These are phyloP conservation scores for Trichoderma sp. DNA, from an alignment of 2,329 filamentous ascomycete species.

Conservation along the genomic window DNA sequence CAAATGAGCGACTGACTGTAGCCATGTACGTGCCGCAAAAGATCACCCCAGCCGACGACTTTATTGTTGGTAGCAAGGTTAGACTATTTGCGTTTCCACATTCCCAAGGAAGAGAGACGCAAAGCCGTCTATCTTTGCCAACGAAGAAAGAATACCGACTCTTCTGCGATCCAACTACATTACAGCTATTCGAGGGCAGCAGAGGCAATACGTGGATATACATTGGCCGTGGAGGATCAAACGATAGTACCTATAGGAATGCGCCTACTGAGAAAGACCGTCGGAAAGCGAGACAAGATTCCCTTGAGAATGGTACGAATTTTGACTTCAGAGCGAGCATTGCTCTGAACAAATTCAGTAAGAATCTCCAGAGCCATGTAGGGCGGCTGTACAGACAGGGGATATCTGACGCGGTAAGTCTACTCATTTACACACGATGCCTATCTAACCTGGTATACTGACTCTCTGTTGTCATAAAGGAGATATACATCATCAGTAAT, in stretches of 20 bases:
- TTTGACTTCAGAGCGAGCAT: conserved; percentile 34
- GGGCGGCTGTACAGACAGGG: conserved; percentile 41
- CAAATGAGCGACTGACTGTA: conserved; percentile 40
- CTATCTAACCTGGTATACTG: conserved; percentile 20
- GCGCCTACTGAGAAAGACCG: conserved; percentile 16
- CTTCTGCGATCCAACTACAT: conserved; percentile 39
- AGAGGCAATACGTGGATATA: conserved; percentile 43
- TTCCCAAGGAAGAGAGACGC: conserved; percentile 38
- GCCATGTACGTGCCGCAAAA: conserved; percentile 44
- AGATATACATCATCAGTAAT: conserved; percentile 48
- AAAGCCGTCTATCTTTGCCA: conserved; percentile 38
- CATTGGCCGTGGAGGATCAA: conserved; percentile 34
- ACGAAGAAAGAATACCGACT: conserved; percentile 43
- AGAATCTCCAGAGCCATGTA: conserved; percentile 40
- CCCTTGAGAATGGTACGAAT: conserved; percentile 5
- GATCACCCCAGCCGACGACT: conserved; percentile 38
- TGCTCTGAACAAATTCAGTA: conserved; percentile 43
- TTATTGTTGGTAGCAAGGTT: conserved; percentile 38
- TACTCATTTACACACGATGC: too few relatives aligned
- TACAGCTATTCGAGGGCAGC: conserved; percentile 43
- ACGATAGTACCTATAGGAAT: conserved; percentile 38
- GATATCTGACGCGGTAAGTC: conserved; percentile 42
- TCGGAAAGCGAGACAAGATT: conserved; percentile 9
- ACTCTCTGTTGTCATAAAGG: conserved; percentile 31
- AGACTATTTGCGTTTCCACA: conserved; percentile 43